Conservation (phyloP, 305 asterid species). For the Fraxinus greggii region DNA sequence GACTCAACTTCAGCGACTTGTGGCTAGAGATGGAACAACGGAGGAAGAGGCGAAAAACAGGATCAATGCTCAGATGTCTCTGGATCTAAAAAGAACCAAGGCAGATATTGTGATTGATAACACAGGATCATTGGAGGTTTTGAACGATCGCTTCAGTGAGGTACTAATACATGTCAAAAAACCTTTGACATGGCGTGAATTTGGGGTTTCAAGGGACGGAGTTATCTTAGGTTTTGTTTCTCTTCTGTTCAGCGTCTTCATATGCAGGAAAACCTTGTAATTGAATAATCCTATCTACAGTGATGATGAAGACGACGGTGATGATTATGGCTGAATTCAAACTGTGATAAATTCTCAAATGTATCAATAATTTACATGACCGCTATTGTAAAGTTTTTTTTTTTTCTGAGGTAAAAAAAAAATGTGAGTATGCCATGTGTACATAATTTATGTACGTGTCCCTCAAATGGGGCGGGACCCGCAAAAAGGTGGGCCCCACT, state of each 20-base stretch:
- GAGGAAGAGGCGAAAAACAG: constrained; percentile 72
- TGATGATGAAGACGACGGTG: not conserved
- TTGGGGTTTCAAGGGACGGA: constrained; percentile 73
- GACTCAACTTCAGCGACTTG: constrained; percentile 79
- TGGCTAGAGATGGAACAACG: constrained; percentile 67
- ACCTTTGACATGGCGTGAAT: constrained; percentile 82
- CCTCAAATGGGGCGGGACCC: too few species aligned
- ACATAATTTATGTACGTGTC: too few species aligned
- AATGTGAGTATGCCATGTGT: too few species aligned
- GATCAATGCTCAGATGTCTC: constrained; percentile 79
- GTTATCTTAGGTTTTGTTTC: constrained; percentile 50
- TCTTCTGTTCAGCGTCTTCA: constrained; percentile 36
- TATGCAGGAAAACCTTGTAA: constrained; percentile 44
- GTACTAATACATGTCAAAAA: constrained; percentile 50
- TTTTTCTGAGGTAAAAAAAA: not conserved
- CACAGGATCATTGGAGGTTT: constrained; percentile 59
- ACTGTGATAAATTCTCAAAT: not conserved
- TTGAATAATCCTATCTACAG: not conserved
- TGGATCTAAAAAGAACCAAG: constrained; percentile 64
- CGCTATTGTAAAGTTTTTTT: not conserved
- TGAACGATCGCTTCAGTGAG: constrained; percentile 54
- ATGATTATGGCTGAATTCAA: not conserved
- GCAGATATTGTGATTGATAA: constrained; percentile 76
- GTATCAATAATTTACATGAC: not conserved
- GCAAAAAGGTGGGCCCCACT: too few species aligned